Percentiles rank a stretch among this genome's conserved stretches.
phyloP scores from a whole-genome alignment of 176 grass and related monocot genomes.

The Thalia dealbata region DNA sequence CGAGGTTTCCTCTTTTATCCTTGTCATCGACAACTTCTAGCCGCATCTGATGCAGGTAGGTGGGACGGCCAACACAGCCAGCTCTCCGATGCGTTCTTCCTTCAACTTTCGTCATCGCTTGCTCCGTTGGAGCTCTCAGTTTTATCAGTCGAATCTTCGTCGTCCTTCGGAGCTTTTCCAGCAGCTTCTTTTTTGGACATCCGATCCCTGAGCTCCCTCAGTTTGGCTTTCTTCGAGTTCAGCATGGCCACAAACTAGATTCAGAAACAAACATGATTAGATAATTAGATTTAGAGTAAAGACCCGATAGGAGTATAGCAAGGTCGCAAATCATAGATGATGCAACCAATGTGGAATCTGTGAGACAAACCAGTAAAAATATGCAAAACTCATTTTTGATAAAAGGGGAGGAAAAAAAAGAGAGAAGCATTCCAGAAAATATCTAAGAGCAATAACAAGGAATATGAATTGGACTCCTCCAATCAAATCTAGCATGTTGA shows the following conservation, averaged over 20 bases:
- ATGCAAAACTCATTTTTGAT: no score
- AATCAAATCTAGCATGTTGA: no score
- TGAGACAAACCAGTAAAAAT: no score
- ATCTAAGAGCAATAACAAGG: no score
- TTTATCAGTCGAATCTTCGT: slow-evolving; percentile 38
- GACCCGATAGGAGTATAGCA: not conserved
- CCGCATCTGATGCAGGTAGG: slow-evolving; percentile 27
- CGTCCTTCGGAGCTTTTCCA: slow-evolving; percentile 36
- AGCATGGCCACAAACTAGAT: slow-evolving; percentile 72
- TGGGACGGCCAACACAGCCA: slow-evolving; percentile 19
- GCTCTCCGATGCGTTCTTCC: slow-evolving; percentile 30
- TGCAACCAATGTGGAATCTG: no score
- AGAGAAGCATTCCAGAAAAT: no score
- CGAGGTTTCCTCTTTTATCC: slow-evolving; percentile 22
- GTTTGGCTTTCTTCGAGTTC: slow-evolving; percentile 87
- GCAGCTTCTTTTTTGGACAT: slow-evolving; percentile 39
- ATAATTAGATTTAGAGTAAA: no score
- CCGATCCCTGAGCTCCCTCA: slow-evolving; percentile 55
- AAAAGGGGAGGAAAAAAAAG: no score
- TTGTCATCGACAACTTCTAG: no score
- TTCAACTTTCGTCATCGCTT: slow-evolving; percentile 43
- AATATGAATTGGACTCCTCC: no score
- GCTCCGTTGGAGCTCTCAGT: slow-evolving; percentile 43
- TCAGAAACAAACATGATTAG: slow-evolving; percentile 1
- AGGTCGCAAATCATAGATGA: not conserved